A percentile compares a stretch with the other conserved stretches of the same genome.
Conservation (phyloP, 768 basidiomycete genomes). For the Asterophora lycoperdoides region DNA sequence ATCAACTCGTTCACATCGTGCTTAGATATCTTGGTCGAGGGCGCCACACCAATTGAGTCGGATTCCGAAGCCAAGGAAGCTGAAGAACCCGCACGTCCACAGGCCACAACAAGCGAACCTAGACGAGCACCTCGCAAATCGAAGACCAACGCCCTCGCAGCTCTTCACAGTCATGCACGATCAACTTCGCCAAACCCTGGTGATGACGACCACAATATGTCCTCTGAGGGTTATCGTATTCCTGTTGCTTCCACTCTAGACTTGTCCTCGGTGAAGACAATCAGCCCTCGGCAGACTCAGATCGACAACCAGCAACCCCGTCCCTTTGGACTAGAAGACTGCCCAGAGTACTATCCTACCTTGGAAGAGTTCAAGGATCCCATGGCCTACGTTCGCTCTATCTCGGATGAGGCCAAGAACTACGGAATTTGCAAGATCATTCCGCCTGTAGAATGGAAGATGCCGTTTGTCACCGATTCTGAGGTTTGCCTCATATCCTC, state of each 20-base stretch:
- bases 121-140: slow-evolving; percentile 84
- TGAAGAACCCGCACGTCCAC: slow-evolving; percentile 32
- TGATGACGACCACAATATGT: slow-evolving; percentile 45
- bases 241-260: slow-evolving; percentile 60
- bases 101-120: slow-evolving; percentile 38
- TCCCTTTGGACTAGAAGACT: slow-evolving; percentile 84
- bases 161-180: slow-evolving; percentile 64
- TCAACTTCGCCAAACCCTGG: slow-evolving; percentile 52
- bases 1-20: slow-evolving; percentile 58
- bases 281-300: slow-evolving; percentile 41
- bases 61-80: slow-evolving; percentile 34
- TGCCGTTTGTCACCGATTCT: slow-evolving; percentile 93
- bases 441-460: slow-evolving; percentile 89
- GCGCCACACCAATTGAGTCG: slow-evolving; percentile 59
- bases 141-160: slow-evolving; percentile 82
- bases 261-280: slow-evolving; percentile 67
- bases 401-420: slow-evolving; percentile 62
- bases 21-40: slow-evolving; percentile 74
- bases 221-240: slow-evolving; percentile 54
- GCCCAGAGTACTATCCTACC: slow-evolving; percentile 85
- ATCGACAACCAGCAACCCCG: slow-evolving; percentile 44
- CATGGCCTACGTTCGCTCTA: slow-evolving; percentile 85
- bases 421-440: slow-evolving; percentile 96
- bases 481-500: slow-evolving; percentile 55
- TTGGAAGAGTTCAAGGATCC: slow-evolving; percentile 92